These are phyloP conservation scores for Plenodomus tracheiphilus DNA, from an alignment of 2,329 filamentous ascomycete genomes.

Conservation along the genomic window DNA sequence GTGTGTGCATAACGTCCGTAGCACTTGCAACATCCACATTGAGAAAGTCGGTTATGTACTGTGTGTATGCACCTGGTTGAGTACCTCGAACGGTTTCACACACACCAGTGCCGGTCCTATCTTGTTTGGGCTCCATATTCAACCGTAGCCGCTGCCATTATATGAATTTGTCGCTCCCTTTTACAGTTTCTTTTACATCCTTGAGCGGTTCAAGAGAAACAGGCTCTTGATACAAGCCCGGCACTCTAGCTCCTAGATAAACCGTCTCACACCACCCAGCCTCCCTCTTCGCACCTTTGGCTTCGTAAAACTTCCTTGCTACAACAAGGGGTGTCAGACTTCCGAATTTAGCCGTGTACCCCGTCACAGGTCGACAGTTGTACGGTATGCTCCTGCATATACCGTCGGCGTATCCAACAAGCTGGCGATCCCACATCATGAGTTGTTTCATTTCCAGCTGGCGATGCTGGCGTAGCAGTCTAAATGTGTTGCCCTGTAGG, in stretches of 20 bases:
- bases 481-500: slow-evolving; percentile 40
- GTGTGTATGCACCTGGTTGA: too few relatives aligned
- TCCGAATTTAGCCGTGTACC: slow-evolving; percentile 39
- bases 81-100: too few relatives aligned
- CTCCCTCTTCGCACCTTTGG: slow-evolving; percentile 29
- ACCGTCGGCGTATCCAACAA: slow-evolving; percentile 34
- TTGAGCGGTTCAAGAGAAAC: slow-evolving; percentile 31
- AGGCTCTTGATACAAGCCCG: slow-evolving; percentile 34
- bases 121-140: not conserved
- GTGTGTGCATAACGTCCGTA: too few relatives aligned
- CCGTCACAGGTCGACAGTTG: slow-evolving; percentile 29
- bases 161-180: slow-evolving; percentile 26
- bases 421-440: slow-evolving; percentile 37
- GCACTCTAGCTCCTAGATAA: slow-evolving; percentile 34
- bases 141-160: slow-evolving; percentile 3
- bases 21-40: too few relatives aligned
- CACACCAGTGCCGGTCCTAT: not conserved
- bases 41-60: too few relatives aligned
- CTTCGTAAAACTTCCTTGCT: slow-evolving; percentile 41
- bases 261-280: slow-evolving; percentile 36
- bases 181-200: slow-evolving; percentile 30
- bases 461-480: slow-evolving; percentile 26
- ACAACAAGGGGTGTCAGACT: slow-evolving; percentile 40
- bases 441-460: slow-evolving; percentile 34
- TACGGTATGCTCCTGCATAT: slow-evolving; percentile 41